Conservation (phyloP, 1,284 basidiomycete genomes). For the Ganoderma sinense region DNA sequence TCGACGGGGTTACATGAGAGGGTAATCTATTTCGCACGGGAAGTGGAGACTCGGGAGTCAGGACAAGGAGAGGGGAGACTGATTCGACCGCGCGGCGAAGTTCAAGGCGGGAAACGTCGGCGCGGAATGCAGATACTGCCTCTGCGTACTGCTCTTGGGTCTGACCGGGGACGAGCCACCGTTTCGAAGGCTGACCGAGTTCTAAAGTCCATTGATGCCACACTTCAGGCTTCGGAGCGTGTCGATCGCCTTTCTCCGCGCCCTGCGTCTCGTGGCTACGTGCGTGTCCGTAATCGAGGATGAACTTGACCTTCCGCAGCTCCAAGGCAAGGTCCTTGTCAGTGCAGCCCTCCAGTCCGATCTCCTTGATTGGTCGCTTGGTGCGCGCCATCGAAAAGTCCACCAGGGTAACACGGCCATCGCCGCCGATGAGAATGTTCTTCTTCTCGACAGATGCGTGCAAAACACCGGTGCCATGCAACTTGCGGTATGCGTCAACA, state of each 20-base stretch:
- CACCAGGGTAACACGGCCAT: constrained; percentile 61
- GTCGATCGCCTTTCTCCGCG: not conserved
- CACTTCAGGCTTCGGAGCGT: constrained; percentile 37
- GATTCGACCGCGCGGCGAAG: not conserved
- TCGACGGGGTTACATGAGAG: not conserved
- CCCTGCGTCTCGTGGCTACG: not conserved
- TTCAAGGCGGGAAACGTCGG: not conserved
- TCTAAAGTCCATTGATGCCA: constrained; percentile 45
- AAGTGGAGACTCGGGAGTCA: constrained; percentile 2
- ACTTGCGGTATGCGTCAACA: constrained; percentile 24
- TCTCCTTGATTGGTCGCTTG: constrained; percentile 42
- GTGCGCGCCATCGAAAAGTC: constrained; percentile 61
- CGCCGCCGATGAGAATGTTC: constrained; percentile 61
- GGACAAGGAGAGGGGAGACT: not conserved
- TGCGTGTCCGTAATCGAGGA: constrained; percentile 47
- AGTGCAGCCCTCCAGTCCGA: constrained; percentile 47
- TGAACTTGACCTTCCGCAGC: constrained; percentile 61
- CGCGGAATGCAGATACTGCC: constrained; percentile 17
- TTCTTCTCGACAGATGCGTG: constrained; percentile 33
- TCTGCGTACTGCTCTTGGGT: constrained; percentile 35
- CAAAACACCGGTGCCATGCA: constrained; percentile 32
- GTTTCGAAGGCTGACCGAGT: constrained; percentile 40
- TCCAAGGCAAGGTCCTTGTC: constrained; percentile 55
- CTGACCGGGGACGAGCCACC: constrained; percentile 49
- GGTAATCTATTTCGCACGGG: constrained; percentile 3